Evolutionary conservation across 192 early-diverging fungal species (phyloP), one percentile per base, ranked within the genome.

Genomic region (Entophlyctis luteolus): DNA sequence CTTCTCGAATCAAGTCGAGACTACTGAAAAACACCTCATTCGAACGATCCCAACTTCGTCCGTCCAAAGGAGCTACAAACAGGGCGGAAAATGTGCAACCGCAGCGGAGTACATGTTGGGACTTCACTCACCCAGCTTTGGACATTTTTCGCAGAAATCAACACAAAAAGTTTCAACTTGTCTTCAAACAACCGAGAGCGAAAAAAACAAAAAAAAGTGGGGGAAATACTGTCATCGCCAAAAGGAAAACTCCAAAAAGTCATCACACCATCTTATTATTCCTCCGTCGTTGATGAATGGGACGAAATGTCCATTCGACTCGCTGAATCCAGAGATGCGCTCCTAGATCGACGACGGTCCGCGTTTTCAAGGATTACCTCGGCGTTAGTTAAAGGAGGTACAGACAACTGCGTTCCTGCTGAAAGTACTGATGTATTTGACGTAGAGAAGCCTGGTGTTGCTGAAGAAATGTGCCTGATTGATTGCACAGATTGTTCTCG

Each of bases 391-490:
- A 14, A 48, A 53, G 25, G n/a, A 53, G 28, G 52, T 23, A 63
- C 60, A 12, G 46, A 60, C 16, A 60, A 28, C 29, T 60, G 59
- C 4, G 60, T 33, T n/a, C 23, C 45, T 52, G 63, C 63, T 12
- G 63, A 66, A 10, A 66, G 29, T 8, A 66, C 63, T 8, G 50
- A 55, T 4, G 52, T 66, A 33, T 66, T 66, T 35, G 50, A 55
- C 10, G 63, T 66, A 10, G 50, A 55, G 45, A 66, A 66, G 1
- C 63, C 63, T 38, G 63, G 63, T 14, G 63, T 66, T 23, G 63
- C 63, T 0, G 50, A 55, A 22, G 63, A 66, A 66, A 66, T 66
- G 27, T 66, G 63, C 29, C 63, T 48, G 49, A 66, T 66, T 32
- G 50, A 55, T 39, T 66, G 63, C 8, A 66, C 34, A 14, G 27